phyloP scores from a whole-genome alignment of 805 yeast genomes.

The Yarrowia sp. region DNA sequence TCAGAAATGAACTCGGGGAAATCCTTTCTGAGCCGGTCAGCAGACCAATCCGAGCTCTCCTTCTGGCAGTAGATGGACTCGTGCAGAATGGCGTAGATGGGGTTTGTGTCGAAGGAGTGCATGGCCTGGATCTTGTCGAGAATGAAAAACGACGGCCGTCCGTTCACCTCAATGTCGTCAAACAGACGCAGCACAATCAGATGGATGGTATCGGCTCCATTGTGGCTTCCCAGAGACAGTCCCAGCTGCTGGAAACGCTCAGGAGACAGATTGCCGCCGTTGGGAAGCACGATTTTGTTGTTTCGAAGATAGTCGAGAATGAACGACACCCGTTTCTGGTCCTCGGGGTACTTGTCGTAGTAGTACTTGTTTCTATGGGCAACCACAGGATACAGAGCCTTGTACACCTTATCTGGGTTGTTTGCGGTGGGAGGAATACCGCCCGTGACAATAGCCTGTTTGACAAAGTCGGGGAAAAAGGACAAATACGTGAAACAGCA shows the following conservation, averaged over 20 bases:
- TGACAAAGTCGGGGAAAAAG: slow-evolving; percentile 53
- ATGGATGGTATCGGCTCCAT: slow-evolving; percentile 60
- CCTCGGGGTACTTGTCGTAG: slow-evolving; percentile 59
- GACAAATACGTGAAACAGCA: slow-evolving; percentile 60
- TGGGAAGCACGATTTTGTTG: slow-evolving; percentile 54
- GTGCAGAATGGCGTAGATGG: slow-evolving; percentile 62
- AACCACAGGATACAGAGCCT: slow-evolving; percentile 57
- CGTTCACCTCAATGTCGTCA: slow-evolving; percentile 52
- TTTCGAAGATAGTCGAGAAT: slow-evolving; percentile 6
- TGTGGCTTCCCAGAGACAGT: slow-evolving; percentile 57
- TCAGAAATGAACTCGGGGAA: background rate
- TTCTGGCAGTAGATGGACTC: slow-evolving; percentile 64
- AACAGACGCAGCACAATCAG: slow-evolving; percentile 53
- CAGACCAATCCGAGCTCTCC: slow-evolving; percentile 57
- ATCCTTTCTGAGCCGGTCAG: slow-evolving; percentile 47
- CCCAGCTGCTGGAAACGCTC: slow-evolving; percentile 64
- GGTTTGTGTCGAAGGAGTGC: slow-evolving; percentile 60
- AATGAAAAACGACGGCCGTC: slow-evolving; percentile 53
- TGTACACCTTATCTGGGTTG: slow-evolving; percentile 58
- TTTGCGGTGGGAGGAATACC: slow-evolving; percentile 63
- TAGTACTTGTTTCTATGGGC: slow-evolving; percentile 58
- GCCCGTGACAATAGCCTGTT: slow-evolving; percentile 59
- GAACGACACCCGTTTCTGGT: slow-evolving; percentile 52
- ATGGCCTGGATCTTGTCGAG: slow-evolving; percentile 50
- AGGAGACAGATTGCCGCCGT: slow-evolving; percentile 58